phyloP scores from a whole-genome alignment of 495 filamentous ascomycete genomes.

The Penicillium goetzii region DNA sequence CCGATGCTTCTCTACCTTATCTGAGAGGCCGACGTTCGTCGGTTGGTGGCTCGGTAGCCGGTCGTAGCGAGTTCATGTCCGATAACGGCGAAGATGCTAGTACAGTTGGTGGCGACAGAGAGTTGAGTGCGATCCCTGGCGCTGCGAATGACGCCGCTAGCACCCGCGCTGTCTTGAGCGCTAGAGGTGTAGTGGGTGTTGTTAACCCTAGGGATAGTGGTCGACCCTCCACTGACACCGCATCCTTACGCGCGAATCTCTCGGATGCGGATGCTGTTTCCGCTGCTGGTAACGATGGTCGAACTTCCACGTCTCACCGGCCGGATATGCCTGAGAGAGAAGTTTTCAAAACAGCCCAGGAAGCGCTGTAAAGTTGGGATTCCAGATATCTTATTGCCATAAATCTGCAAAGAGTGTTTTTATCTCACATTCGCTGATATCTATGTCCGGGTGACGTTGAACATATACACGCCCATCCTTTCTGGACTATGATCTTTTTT shows the following conservation, averaged over 20 bases:
- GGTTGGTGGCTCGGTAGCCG: constrained; percentile 33
- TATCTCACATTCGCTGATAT: background rate
- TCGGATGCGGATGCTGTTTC: constrained; percentile 14
- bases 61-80: constrained; percentile 40
- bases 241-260: constrained; percentile 22
- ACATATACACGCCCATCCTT: background rate
- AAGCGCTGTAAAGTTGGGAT: constrained; percentile 13
- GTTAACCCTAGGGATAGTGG: constrained; percentile 26
- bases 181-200: constrained; percentile 34
- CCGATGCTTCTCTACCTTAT: constrained; percentile 29
- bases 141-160: constrained; percentile 39
- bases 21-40: constrained; percentile 32
- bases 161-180: constrained; percentile 41
- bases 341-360: constrained; percentile 33
- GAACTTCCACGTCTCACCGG: constrained; percentile 22
- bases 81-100: constrained; percentile 36
- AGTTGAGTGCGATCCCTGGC: constrained; percentile 28
- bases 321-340: constrained; percentile 41
- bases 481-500: background rate
- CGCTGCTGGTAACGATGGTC: constrained; percentile 5
- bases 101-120: constrained; percentile 39
- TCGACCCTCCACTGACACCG: constrained; percentile 35
- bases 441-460: background rate
- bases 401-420: background rate
- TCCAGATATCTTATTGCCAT: constrained; percentile 2